phyloP scores from a whole-genome alignment of 306 rosid genomes.

The Delonix regia region DNA sequence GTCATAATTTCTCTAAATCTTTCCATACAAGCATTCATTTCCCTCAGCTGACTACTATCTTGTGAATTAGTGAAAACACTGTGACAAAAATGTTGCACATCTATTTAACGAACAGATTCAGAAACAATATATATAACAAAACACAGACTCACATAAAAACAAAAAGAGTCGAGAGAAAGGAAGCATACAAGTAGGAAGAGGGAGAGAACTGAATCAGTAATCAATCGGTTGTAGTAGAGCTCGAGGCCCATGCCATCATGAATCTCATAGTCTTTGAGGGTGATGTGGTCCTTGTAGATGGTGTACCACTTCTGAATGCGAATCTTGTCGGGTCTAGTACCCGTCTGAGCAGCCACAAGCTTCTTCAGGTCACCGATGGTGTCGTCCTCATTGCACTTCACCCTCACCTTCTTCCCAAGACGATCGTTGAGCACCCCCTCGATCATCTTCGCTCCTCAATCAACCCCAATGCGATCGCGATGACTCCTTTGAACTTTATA shows the following conservation, averaged over 20 bases:
- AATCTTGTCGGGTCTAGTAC: slow-evolving; percentile 80
- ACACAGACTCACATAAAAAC: not conserved
- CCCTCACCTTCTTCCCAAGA: slow-evolving; percentile 91
- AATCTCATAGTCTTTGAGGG: slow-evolving; percentile 87
- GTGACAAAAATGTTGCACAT: not conserved
- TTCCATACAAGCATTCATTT: not conserved
- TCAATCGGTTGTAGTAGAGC: slow-evolving; percentile 80
- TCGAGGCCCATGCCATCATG: slow-evolving; percentile 99
- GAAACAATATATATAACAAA: not conserved
- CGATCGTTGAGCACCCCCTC: slow-evolving; percentile 95
- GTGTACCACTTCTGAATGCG: slow-evolving; percentile 85
- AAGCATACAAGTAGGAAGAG: not conserved
- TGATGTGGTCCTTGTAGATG: slow-evolving; percentile 87
- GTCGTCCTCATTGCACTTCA: slow-evolving; percentile 90
- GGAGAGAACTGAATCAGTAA: not conserved
- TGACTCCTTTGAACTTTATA: not conserved
- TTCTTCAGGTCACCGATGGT: slow-evolving; percentile 93
- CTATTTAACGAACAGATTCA: not conserved
- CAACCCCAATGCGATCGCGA: slow-evolving; percentile 23
- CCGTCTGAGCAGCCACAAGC: slow-evolving; percentile 96
- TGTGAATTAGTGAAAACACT: not conserved
- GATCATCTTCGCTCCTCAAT: slow-evolving; percentile 59
- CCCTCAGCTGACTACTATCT: not conserved
- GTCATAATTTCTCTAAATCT: not conserved
- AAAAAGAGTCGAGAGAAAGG: not conserved